Evolutionary conservation across 129 eudicot genomes (phyloP), one percentile per base, ranked within the genome.

Genomic region (Saussurea involucrata): DNA sequence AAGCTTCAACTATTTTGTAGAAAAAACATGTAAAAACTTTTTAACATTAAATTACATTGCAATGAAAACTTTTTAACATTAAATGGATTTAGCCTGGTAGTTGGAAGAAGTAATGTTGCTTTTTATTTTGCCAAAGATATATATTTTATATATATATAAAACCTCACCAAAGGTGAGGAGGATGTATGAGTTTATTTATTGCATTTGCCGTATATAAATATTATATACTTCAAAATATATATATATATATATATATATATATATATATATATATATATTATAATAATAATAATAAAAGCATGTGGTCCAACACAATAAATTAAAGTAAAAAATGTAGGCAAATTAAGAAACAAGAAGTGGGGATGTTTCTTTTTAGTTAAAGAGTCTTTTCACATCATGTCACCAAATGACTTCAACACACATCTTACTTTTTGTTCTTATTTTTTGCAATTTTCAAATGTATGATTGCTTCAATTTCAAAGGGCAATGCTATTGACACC

Each of bases 301-400:
- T 6, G 22, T 74, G 36, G 58, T 58, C 68, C 17, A 71, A 25
- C 0, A 44, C n/a, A 71, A 40, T 6, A 29, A 72, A 64, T 25
- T 21, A 49, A 32, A 32, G 17, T 12, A 24, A 4, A 33, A 71
- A 7, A 4, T 74, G 84, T 66, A 40, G 65, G 37, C 75, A 74
- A 74, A 27, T 57, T 37, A n/a, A 74, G 84, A 67, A 80, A 74
- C 80, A 67, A 25, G 71, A 57, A 74, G 75, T 73, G 70, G 84
- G 79, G 84, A 73, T 57, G 84, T 68, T 75, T 73, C 68, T 67
- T 73, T 61, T 67, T 73, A 53, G 84, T 80, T 80, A 34, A 53
- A 24, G 60, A 73, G 75, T 73, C 64, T 55, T 73, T 66, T 80
- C 84, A 67, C 68, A 73, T 66, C 75, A 53, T 80, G 61, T 73